These are phyloP conservation scores for Gaeumannomyces tritici DNA, from an alignment of 2,329 filamentous ascomycete genomes.

Conservation along the genomic window DNA sequence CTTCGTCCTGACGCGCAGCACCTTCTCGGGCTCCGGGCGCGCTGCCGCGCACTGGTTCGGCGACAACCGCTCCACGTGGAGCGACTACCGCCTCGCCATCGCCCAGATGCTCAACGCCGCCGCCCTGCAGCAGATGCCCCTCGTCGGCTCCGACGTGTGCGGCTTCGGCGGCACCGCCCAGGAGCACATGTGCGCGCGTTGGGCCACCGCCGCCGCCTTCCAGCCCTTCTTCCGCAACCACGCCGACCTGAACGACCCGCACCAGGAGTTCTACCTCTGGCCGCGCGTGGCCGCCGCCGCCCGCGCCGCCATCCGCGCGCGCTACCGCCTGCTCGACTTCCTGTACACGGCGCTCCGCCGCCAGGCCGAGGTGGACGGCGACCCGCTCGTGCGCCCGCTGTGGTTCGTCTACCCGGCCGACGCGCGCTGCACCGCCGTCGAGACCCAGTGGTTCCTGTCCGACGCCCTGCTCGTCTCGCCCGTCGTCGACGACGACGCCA, in stretches of 20 bases:
- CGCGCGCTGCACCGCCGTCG: slow-evolving; percentile 30
- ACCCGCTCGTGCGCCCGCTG: slow-evolving; percentile 57
- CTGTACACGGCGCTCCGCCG: slow-evolving; percentile 62
- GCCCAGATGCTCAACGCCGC: slow-evolving; percentile 50
- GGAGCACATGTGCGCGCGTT: slow-evolving; percentile 63
- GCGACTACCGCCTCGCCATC: slow-evolving; percentile 48
- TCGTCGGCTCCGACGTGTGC: slow-evolving; percentile 67
- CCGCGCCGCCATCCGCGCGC: slow-evolving; percentile 56
- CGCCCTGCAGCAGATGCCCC: slow-evolving; percentile 57
- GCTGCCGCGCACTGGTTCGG: slow-evolving; percentile 57
- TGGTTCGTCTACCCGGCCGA: slow-evolving; percentile 60
- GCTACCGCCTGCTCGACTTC: slow-evolving; percentile 77
- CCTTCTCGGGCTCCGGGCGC: slow-evolving; percentile 67
- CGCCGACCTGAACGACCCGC: slow-evolving; percentile 35
- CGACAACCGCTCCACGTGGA: slow-evolving; percentile 47
- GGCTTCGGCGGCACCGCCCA: slow-evolving; percentile 62
- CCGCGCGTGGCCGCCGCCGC: slow-evolving; percentile 52
- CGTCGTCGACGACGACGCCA: slow-evolving; percentile 32
- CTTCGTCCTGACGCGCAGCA: slow-evolving; percentile 74
- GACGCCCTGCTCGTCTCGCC: slow-evolving; percentile 37
- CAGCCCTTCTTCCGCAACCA: slow-evolving; percentile 70
- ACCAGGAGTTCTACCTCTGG: slow-evolving; percentile 69
- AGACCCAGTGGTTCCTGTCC: slow-evolving; percentile 43
- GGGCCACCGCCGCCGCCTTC: slow-evolving; percentile 65
- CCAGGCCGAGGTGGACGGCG: slow-evolving; percentile 46